Percentiles rank a stretch among this genome's conserved stretches.
phyloP scores from a whole-genome alignment of 768 basidiomycete genomes.

The Leccinum barrowsii region DNA sequence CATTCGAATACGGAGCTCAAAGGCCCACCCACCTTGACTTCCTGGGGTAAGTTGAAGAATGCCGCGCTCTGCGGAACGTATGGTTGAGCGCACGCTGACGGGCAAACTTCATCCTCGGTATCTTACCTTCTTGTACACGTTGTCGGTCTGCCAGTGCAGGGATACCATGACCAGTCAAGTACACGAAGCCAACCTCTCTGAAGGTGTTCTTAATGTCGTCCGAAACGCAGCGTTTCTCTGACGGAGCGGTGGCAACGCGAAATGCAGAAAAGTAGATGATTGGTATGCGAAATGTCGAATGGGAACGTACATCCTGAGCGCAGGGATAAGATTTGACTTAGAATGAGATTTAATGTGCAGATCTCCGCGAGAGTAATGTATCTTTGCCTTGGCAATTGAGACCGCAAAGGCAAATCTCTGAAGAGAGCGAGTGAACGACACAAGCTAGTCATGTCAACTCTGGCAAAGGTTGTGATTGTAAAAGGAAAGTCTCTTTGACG shows the following conservation, averaged over 20 bases:
- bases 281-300: constrained; percentile 59
- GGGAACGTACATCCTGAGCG: constrained; percentile 33
- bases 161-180: constrained; percentile 73
- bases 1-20: background rate
- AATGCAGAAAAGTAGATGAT: constrained; percentile 77
- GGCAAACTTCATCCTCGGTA: constrained; percentile 3
- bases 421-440: constrained; percentile 12
- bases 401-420: background rate
- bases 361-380: constrained; percentile 29
- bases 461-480: too few relatives aligned
- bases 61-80: constrained; percentile 56
- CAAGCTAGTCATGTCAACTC: constrained; percentile 9
- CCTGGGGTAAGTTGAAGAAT: constrained; percentile 66
- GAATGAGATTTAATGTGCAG: background rate
- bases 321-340: constrained; percentile 2
- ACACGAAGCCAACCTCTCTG: constrained; percentile 79
- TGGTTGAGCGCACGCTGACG: background rate
- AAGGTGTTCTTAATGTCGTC: constrained; percentile 69
- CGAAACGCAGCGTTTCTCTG: constrained; percentile 62
- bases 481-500: too few relatives aligned
- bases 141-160: constrained; percentile 46
- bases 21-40: constrained; percentile 47
- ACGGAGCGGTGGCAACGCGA: constrained; percentile 43
- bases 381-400: constrained; percentile 7
- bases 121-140: constrained; percentile 62